Percentiles rank a stretch among this genome's conserved stretches.
Evolutionary conservation across 768 basidiomycete genomes (phyloP).

Genomic region (Rhodotorula kratochvilovae): DNA sequence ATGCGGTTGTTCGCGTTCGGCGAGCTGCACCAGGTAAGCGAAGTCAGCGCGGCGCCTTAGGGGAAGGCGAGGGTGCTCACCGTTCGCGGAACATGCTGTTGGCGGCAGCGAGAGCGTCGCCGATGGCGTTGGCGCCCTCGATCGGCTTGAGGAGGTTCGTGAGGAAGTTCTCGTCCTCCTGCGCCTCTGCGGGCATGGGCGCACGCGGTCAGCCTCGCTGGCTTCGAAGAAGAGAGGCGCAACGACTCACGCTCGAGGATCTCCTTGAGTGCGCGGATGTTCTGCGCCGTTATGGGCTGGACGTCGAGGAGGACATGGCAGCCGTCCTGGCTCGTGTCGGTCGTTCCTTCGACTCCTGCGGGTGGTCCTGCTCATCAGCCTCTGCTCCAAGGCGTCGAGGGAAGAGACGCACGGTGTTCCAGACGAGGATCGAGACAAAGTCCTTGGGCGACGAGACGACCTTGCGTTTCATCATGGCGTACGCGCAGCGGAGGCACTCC

Average conservation of each 20-base stretch:
- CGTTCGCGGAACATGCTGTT: slow-evolving; percentile 84
- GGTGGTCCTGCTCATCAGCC: not conserved
- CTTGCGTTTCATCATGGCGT: slow-evolving; percentile 84
- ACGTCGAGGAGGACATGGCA: slow-evolving; percentile 73
- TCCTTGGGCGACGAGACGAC: slow-evolving; percentile 84
- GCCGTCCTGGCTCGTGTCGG: slow-evolving; percentile 55
- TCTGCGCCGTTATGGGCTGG: slow-evolving; percentile 69
- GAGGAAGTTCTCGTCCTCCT: slow-evolving; percentile 61
- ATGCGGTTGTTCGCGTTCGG: slow-evolving; percentile 84
- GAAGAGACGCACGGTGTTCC: slow-evolving; percentile 70
- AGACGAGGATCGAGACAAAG: slow-evolving; percentile 80
- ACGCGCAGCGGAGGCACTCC: slow-evolving; percentile 72
- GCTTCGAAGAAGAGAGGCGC: not conserved
- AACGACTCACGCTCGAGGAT: slow-evolving; percentile 58
- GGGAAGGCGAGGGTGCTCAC: slow-evolving; percentile 52
- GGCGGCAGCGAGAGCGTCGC: slow-evolving; percentile 84
- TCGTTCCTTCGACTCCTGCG: slow-evolving; percentile 9
- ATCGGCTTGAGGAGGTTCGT: slow-evolving; percentile 63
- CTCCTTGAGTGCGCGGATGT: slow-evolving; percentile 70
- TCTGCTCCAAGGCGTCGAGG: slow-evolving; percentile 47
- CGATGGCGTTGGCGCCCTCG: slow-evolving; percentile 56
- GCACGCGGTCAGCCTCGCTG: too few relatives aligned
- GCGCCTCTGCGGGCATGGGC: slow-evolving; percentile 56
- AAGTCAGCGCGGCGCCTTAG: not conserved
- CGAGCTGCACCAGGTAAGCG: slow-evolving; percentile 52